Percentiles rank a stretch among this genome's conserved stretches.
Conservation (phyloP, 306 rosid species). For the Vicia faba region DNA sequence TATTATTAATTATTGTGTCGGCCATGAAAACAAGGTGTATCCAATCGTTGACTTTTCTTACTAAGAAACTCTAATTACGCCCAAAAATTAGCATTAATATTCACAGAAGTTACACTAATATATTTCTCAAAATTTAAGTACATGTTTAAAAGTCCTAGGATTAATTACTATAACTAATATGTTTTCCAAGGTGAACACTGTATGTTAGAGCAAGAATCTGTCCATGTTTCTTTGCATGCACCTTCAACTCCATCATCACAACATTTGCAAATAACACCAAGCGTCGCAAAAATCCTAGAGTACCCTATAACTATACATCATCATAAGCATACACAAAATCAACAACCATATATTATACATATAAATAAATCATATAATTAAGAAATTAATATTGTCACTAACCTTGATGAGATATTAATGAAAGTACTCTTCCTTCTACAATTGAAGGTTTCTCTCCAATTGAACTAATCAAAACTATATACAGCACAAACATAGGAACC, state of each 20-base stretch:
- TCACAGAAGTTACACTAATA: too few species aligned
- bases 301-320: conserved; percentile 28
- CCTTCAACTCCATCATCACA: conserved; percentile 57
- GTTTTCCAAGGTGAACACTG: conserved; percentile 60
- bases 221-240: conserved; percentile 52
- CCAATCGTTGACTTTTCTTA: too few species aligned
- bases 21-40: too few species aligned
- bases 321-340: background rate
- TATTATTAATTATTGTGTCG: too few species aligned
- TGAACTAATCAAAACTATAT: conserved; percentile 34
- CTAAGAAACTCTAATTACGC: too few species aligned
- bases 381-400: background rate
- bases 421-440: conserved; percentile 46
- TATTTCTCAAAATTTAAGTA: too few species aligned
- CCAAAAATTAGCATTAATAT: too few species aligned
- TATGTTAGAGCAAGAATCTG: conserved; percentile 49
- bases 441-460: conserved; percentile 19
- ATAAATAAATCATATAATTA: background rate
- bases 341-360: background rate
- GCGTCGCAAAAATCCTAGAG: conserved; percentile 33
- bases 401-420: conserved; percentile 44
- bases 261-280: conserved; percentile 62
- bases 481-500: conserved; percentile 13
- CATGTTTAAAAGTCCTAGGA: too few species aligned
- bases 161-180: too few species aligned